phyloP scores from a whole-genome alignment of 2,329 filamentous ascomycete species.

The Parafenestella ontariensis region DNA sequence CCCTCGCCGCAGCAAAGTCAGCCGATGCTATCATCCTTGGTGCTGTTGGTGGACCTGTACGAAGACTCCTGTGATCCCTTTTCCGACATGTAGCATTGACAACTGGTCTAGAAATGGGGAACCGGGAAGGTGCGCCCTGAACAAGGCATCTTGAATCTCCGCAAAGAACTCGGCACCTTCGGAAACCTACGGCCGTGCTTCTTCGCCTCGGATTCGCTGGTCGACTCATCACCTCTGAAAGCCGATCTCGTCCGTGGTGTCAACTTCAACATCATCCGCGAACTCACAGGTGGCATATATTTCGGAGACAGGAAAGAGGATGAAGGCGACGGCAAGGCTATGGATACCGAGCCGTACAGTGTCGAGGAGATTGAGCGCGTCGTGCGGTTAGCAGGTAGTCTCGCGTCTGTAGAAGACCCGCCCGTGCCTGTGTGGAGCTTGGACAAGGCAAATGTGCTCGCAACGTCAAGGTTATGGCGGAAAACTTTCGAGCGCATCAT shows the following conservation, averaged over 20 bases:
- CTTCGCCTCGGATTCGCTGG: conserved; percentile 81
- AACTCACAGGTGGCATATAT: conserved; percentile 93
- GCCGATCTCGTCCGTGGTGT: conserved; percentile 83
- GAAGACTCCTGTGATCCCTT: conserved; percentile 23
- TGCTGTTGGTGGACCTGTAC: conserved; percentile 88
- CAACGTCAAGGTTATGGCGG: conserved; percentile 87
- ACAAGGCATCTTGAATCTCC: conserved; percentile 87
- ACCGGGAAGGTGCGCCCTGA: conserved; percentile 87
- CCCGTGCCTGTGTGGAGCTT: conserved; percentile 82
- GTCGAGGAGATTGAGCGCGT: conserved; percentile 87
- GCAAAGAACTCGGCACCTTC: conserved; percentile 92
- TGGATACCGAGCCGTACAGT: conserved; percentile 88
- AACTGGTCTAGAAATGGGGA: conserved; percentile 76
- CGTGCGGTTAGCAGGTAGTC: conserved; percentile 78
- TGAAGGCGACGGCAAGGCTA: conserved; percentile 75
- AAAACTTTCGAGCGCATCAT: conserved; percentile 86
- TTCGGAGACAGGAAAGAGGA: conserved; percentile 89
- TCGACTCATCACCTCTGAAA: conserved; percentile 87
- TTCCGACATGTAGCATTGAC: conserved; percentile 10
- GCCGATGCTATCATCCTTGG: conserved; percentile 92
- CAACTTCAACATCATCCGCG: conserved; percentile 91
- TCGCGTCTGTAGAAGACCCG: conserved; percentile 79
- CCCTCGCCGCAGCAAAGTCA: conserved; percentile 80
- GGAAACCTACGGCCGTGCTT: conserved; percentile 96
- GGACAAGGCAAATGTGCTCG: conserved; percentile 97